Evolutionary conservation across 2,329 filamentous ascomycete species (phyloP).

Genomic region (Neofusicoccum umdonicola): DNA sequence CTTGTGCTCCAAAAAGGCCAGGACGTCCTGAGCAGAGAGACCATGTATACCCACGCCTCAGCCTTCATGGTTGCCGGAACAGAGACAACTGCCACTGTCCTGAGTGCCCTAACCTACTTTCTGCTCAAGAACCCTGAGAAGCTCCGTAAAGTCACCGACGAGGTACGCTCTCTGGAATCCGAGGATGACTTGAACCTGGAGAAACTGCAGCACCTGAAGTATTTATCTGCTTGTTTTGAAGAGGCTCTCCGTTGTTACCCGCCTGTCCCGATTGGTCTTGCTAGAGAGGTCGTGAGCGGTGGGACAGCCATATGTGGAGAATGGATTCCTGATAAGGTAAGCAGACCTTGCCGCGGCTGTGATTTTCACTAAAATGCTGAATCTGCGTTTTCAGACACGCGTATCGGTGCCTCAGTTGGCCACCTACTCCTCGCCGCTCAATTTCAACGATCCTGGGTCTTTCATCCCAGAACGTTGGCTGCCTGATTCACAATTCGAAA

Average conservation of each 20-base stretch:
- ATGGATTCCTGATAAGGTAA: slow-evolving; percentile 32
- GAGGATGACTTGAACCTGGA: slow-evolving; percentile 36
- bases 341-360: too few species aligned
- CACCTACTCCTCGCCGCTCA: slow-evolving; percentile 18
- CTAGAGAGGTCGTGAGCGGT: slow-evolving; percentile 32
- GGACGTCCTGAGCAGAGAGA: slow-evolving; percentile 24
- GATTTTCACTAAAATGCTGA: too few species aligned
- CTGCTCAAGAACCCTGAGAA: slow-evolving; percentile 28
- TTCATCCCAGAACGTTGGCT: slow-evolving; percentile 46
- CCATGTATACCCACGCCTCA: slow-evolving; percentile 40
- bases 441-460: slow-evolving; percentile 35
- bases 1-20: slow-evolving; percentile 29
- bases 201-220: slow-evolving; percentile 31
- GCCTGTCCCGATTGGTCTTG: slow-evolving; percentile 36
- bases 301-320: slow-evolving; percentile 39
- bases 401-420: slow-evolving; percentile 12
- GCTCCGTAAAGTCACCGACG: slow-evolving; percentile 28
- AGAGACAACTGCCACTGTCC: slow-evolving; percentile 46
- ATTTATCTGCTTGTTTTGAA: slow-evolving; percentile 40
- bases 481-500: slow-evolving; percentile 23
- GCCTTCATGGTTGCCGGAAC: slow-evolving; percentile 44
- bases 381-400: slow-evolving; percentile 19
- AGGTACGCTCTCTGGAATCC: slow-evolving; percentile 25
- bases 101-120: slow-evolving; percentile 39
- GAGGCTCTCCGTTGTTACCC: slow-evolving; percentile 44